Evolutionary conservation across 805 yeast species (phyloP).

Genomic region (Candida ovalis): DNA sequence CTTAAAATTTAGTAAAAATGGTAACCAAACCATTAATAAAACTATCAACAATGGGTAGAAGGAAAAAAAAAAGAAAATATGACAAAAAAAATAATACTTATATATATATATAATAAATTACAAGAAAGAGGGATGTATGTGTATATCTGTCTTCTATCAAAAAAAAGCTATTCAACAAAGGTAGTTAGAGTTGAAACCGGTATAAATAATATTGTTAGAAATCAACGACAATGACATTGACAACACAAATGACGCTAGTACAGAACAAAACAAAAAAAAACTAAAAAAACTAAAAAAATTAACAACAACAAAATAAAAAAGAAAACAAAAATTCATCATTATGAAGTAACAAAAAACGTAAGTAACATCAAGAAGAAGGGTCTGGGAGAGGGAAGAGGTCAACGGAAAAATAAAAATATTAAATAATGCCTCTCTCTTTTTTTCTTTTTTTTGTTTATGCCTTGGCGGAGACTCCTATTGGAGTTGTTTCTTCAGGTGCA

Average conservation of each 20-base stretch:
- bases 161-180: not conserved
- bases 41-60: not conserved
- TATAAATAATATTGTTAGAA: not conserved
- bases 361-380: no score
- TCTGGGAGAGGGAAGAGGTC: not conserved
- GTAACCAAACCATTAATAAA: not conserved
- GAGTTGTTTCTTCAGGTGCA: conserved; percentile 31
- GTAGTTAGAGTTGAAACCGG: not conserved
- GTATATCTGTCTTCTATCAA: not conserved
- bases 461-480: conserved; percentile 25
- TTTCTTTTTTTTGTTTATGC: conserved; percentile 8
- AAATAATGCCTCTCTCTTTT: not conserved
- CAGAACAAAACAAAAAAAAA: not conserved
- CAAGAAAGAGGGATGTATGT: not conserved
- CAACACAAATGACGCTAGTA: not conserved
- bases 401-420: not conserved
- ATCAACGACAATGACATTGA: not conserved
- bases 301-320: no score
- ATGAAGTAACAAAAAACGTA: not conserved
- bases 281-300: not conserved
- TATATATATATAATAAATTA: not conserved
- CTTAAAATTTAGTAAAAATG: not conserved
- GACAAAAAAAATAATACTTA: not conserved
- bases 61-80: not conserved
- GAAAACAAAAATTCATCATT: not conserved